Conservation (phyloP, 2,329 filamentous ascomycete species). For the Cladophialophora immunda region DNA sequence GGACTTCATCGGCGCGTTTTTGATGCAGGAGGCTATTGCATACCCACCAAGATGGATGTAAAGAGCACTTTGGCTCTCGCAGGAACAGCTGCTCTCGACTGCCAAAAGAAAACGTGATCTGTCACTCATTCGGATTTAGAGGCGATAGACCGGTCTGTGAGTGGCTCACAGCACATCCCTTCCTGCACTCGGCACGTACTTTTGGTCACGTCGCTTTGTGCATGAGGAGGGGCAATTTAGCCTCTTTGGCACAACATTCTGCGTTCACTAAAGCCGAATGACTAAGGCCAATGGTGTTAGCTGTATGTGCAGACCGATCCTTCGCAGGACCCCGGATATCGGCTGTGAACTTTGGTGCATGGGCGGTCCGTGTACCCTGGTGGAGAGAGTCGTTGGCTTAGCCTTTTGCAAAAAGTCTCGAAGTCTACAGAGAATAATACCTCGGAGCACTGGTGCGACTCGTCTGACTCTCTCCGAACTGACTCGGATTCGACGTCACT, state of each 20-base stretch:
- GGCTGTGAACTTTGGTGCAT: conserved; percentile 11
- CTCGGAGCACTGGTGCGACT: background rate
- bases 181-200: background rate
- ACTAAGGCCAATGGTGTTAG: conserved; percentile 3
- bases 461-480: background rate
- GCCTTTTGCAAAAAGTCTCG: background rate
- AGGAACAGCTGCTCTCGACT: background rate
- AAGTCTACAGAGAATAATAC: background rate
- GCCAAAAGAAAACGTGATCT: background rate
- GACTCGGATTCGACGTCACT: background rate
- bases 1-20: conserved; percentile 22
- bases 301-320: background rate
- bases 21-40: conserved; percentile 2
- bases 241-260: conserved; percentile 1
- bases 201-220: conserved; percentile 10
- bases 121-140: background rate
- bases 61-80: background rate
- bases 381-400: background rate
- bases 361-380: background rate
- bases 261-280: conserved; percentile 1
- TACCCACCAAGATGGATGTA: conserved; percentile 2
- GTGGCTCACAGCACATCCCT: background rate
- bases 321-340: conserved; percentile 23
- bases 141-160: background rate
- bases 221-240: conserved; percentile 16